Conservation (phyloP, 768 basidiomycete species). For the Lactarius psammicola region DNA sequence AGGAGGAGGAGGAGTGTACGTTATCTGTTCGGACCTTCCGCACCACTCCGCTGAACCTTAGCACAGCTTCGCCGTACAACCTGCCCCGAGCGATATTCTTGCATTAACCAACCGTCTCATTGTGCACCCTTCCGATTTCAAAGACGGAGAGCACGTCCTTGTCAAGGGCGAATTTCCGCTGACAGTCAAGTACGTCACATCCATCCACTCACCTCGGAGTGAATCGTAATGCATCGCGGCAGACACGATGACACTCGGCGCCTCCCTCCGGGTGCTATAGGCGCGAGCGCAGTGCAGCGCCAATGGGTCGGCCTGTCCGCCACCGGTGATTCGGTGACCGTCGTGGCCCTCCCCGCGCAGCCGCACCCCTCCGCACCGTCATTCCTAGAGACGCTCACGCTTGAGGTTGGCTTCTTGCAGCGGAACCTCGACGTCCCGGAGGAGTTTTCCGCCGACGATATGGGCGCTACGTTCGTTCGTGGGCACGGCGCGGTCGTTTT, state of each 20-base stretch:
- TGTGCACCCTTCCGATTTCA: conserved; percentile 76
- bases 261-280: conserved; percentile 66
- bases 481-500: conserved; percentile 74
- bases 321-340: conserved; percentile 68
- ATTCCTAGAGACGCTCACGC: conserved; percentile 74
- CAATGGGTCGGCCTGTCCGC: conserved; percentile 89
- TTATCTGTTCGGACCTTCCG: neutral
- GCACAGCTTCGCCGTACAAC: conserved; percentile 32
- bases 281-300: conserved; percentile 74
- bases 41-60: neutral
- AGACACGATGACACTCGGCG: conserved; percentile 81
- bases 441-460: conserved; percentile 86
- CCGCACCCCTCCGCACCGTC: conserved; percentile 49
- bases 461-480: conserved; percentile 69
- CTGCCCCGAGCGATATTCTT: conserved; percentile 39
- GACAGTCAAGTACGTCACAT: conserved; percentile 61
- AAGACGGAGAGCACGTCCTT: conserved; percentile 67
- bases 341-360: conserved; percentile 54
- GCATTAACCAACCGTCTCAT: conserved; percentile 82
- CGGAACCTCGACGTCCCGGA: conserved; percentile 55
- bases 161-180: conserved; percentile 70
- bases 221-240: neutral
- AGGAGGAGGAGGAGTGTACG: conserved; percentile 30
- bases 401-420: conserved; percentile 70
- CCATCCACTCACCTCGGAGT: neutral